Conservation (phyloP, 495 filamentous ascomycete genomes). For the Penicillium egyptiacum region DNA sequence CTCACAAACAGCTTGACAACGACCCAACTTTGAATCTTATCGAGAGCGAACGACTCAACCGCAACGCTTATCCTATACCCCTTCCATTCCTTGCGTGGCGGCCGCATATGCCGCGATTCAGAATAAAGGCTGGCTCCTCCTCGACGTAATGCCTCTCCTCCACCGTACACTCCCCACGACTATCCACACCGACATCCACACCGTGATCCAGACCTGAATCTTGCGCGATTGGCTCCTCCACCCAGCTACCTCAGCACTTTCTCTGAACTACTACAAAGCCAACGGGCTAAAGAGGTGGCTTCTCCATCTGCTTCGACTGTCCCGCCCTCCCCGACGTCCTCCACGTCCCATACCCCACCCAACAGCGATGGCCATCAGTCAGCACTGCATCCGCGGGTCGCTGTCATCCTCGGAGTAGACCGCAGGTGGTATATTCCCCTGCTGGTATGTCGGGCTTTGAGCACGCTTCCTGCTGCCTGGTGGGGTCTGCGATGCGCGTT, state of each 20-base stretch:
- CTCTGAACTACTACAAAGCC: constrained; percentile 12
- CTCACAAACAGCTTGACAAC: constrained; percentile 19
- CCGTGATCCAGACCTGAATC: constrained; percentile 32
- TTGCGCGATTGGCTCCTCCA: constrained; percentile 15
- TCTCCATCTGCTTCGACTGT: constrained; percentile 24
- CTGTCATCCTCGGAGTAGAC: constrained; percentile 63
- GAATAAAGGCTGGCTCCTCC: constrained; percentile 47
- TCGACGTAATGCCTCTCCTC: constrained; percentile 46
- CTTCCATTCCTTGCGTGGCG: constrained; percentile 30
- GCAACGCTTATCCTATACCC: background rate
- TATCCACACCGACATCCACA: constrained; percentile 24
- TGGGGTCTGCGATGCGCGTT: constrained; percentile 62
- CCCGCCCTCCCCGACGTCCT: constrained; percentile 40
- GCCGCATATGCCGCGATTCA: constrained; percentile 43
- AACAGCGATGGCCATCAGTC: constrained; percentile 39
- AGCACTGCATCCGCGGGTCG: constrained; percentile 61
- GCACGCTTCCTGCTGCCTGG: constrained; percentile 58
- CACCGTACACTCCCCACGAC: constrained; percentile 36
- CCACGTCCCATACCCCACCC: constrained; percentile 37
- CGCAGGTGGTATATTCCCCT: constrained; percentile 63
- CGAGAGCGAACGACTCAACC: background rate
- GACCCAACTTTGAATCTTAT: constrained; percentile 2
- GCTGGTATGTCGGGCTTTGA: constrained; percentile 60
- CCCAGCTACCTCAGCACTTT: constrained; percentile 19
- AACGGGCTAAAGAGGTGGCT: constrained; percentile 36